A percentile compares a stretch with the other conserved stretches of the same genome.
Conservation (phyloP, 441 rosid species). For the Hypseocharis bilobata region DNA sequence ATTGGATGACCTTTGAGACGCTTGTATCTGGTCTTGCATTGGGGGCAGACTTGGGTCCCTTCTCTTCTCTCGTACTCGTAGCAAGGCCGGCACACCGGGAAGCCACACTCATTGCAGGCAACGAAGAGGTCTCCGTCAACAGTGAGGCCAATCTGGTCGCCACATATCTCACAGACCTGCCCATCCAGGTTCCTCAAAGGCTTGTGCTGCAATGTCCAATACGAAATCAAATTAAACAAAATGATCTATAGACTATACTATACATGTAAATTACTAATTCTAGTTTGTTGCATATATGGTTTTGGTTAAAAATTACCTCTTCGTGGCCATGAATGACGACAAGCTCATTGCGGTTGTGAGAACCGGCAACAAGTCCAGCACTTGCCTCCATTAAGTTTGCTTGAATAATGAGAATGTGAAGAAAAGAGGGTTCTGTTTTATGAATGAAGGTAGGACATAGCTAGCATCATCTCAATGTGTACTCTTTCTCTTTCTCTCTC, state of each 20-base stretch:
- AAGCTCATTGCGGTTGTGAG: constrained; percentile 95
- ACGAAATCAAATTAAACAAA: no score
- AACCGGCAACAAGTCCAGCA: constrained; percentile 95
- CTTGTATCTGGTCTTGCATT: constrained; percentile 86
- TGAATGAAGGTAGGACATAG: no score
- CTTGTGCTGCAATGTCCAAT: constrained; percentile 31
- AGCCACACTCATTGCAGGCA: constrained; percentile 74
- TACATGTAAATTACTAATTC: no score
- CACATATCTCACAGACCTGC: constrained; percentile 77
- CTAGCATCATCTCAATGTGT: no score
- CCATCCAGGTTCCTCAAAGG: constrained; percentile 43
- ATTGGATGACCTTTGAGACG: constrained; percentile 55
- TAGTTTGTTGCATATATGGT: no score
- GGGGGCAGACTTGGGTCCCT: constrained; percentile 87
- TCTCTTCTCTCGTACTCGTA: constrained; percentile 89
- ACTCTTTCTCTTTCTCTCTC: no score
- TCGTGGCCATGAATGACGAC: constrained; percentile 94
- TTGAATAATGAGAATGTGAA: no score
- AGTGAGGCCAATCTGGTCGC: constrained; percentile 61
- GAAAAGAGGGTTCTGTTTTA: no score
- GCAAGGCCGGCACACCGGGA: constrained; percentile 89
- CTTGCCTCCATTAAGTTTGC: constrained; percentile 99
- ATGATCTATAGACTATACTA: no score
- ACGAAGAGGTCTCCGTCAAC: constrained; percentile 61
- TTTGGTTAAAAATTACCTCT: no score